Percentiles rank a stretch among this genome's conserved stretches.
phyloP scores from a whole-genome alignment of 2,329 filamentous ascomycete species.

The Fusarium temperatum region DNA sequence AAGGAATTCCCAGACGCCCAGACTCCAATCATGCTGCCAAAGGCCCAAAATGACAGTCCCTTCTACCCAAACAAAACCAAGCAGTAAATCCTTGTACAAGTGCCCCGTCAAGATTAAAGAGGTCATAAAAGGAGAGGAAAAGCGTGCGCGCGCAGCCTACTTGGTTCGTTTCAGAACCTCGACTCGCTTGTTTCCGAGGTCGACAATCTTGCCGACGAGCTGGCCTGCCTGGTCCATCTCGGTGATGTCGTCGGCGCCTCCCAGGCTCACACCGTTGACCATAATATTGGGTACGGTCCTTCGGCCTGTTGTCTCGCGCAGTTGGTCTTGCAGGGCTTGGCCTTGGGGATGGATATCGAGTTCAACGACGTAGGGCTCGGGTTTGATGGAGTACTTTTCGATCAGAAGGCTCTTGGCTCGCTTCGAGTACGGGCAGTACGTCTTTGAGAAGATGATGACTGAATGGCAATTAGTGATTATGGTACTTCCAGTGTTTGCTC shows the following conservation, averaged over 20 bases:
- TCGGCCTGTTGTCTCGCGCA: conserved; percentile 79
- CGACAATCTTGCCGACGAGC: conserved; percentile 76
- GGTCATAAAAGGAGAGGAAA: conserved; percentile 10
- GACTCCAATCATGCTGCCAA: conserved; percentile 28
- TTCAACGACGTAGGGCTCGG: conserved; percentile 87
- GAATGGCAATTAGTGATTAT: conserved; percentile 15
- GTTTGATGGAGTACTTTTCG: conserved; percentile 83
- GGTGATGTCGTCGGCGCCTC: conserved; percentile 86
- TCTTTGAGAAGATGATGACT: conserved; percentile 97
- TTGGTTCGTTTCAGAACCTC: conserved; percentile 57
- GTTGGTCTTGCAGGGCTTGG: conserved; percentile 72
- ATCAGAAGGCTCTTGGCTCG: conserved; percentile 87
- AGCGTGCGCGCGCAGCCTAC: neutral
- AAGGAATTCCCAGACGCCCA: conserved; percentile 25
- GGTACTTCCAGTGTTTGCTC: neutral
- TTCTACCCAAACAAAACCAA: conserved; percentile 7
- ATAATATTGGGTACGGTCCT: conserved; percentile 92
- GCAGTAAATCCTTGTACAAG: conserved; percentile 14
- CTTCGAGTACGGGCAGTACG: conserved; percentile 87
- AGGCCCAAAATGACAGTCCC: conserved; percentile 10
- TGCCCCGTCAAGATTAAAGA: conserved; percentile 16
- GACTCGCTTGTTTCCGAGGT: conserved; percentile 75
- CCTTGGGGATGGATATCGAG: conserved; percentile 85
- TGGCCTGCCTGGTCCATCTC: conserved; percentile 73
- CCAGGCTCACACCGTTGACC: conserved; percentile 87